Conservation (phyloP, 352 stramenopile species). For the Phytophthora hibernalis region DNA sequence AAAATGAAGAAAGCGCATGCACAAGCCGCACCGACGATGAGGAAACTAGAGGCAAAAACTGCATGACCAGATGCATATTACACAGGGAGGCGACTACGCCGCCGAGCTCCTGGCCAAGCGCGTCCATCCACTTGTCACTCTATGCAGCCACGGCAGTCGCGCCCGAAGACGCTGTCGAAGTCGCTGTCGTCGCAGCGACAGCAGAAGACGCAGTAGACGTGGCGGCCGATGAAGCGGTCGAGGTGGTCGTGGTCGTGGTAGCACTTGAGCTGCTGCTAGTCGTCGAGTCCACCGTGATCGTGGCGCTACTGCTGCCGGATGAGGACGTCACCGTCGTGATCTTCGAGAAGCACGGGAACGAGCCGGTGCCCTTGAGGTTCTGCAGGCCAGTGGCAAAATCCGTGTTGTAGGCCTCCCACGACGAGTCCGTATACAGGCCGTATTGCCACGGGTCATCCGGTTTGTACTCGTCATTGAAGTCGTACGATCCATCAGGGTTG, state of each 20-base stretch:
- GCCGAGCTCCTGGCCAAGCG: slow-evolving; percentile 23
- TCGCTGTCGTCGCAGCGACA: slow-evolving; percentile 15
- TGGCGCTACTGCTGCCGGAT: slow-evolving; percentile 41
- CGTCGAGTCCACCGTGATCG: slow-evolving; percentile 33
- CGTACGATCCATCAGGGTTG: slow-evolving; percentile 80
- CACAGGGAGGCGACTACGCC: slow-evolving; percentile 30
- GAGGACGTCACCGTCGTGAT: slow-evolving; percentile 39
- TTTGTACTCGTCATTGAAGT: slow-evolving; percentile 81
- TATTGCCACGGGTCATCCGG: slow-evolving; percentile 69
- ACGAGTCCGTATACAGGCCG: slow-evolving; percentile 73
- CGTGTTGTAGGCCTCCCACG: slow-evolving; percentile 73
- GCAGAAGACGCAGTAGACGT: slow-evolving; percentile 24
- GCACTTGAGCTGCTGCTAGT: slow-evolving; percentile 26
- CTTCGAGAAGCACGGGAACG: slow-evolving; percentile 73
- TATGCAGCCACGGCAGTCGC: slow-evolving; percentile 36
- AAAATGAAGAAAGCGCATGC: slow-evolving; percentile 30
- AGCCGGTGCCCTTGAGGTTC: slow-evolving; percentile 74
- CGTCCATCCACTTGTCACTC: slow-evolving; percentile 18
- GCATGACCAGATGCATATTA: slow-evolving; percentile 36
- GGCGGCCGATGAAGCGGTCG: slow-evolving; percentile 24
- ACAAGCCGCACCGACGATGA: slow-evolving; percentile 11
- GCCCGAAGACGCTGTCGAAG: slow-evolving; percentile 26
- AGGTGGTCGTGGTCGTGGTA: slow-evolving; percentile 33
- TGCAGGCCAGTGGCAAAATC: slow-evolving; percentile 71
- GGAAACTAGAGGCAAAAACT: slow-evolving; percentile 34